phyloP scores from a whole-genome alignment of 1,284 basidiomycete genomes.

The Ustilago tritici region DNA sequence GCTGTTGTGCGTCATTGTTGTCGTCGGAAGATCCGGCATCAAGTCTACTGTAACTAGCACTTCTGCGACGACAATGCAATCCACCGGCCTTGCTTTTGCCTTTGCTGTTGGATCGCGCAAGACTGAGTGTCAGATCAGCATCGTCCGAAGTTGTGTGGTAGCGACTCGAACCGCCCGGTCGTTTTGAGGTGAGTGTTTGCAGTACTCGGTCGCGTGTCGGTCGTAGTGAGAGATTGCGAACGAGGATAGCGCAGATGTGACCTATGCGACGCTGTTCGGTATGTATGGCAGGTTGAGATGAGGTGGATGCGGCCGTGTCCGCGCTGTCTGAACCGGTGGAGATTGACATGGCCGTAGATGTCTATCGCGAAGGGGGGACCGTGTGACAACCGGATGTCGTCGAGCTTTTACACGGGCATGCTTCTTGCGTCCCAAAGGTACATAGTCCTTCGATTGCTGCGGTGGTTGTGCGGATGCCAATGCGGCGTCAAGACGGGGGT shows the following conservation, averaged over 20 bases:
- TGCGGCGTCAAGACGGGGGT: background rate
- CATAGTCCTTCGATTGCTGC: too few relatives aligned
- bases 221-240: conserved; percentile 44
- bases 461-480: background rate
- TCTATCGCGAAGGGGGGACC: too few relatives aligned
- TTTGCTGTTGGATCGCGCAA: conserved; percentile 37
- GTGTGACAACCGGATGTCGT: background rate
- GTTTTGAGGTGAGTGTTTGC: conserved; percentile 36
- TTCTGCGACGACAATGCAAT: conserved; percentile 14
- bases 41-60: conserved; percentile 34
- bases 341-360: conserved; percentile 15
- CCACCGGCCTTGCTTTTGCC: conserved; percentile 28
- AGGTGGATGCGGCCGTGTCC: background rate
- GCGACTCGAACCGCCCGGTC: conserved; percentile 31
- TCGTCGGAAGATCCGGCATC: conserved; percentile 19
- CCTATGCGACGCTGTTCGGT: conserved; percentile 39
- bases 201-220: conserved; percentile 45
- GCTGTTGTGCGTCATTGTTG: background rate
- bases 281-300: conserved; percentile 5
- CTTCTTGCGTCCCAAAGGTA: background rate
- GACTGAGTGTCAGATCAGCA: conserved; percentile 42
- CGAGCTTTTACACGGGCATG: background rate
- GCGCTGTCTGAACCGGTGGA: background rate
- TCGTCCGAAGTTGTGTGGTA: conserved; percentile 46
- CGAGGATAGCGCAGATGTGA: conserved; percentile 40